Percentiles rank a stretch among this genome's conserved stretches.
phyloP scores from a whole-genome alignment of 108 stramenopile species.

The Skeletonema tropicum region DNA sequence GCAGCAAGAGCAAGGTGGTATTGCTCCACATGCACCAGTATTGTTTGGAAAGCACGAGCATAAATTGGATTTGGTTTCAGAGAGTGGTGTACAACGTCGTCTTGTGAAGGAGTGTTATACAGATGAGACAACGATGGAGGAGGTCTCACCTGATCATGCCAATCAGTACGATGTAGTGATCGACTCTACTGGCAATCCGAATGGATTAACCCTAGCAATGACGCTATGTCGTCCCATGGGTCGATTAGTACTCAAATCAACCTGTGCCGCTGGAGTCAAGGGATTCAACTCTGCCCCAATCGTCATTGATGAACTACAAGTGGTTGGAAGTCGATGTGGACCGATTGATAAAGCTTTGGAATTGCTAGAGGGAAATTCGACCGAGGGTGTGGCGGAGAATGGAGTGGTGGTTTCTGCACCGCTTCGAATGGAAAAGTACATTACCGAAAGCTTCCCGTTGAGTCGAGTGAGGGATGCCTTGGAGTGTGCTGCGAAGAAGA shows the following conservation, averaged over 20 bases:
- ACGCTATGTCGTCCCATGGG: constrained; percentile 77
- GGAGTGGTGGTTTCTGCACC: constrained; percentile 17
- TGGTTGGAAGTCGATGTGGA: constrained; percentile 74
- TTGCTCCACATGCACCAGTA: constrained; percentile 39
- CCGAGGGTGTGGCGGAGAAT: constrained; percentile 7
- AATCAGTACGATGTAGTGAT: constrained; percentile 73
- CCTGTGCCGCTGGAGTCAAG: constrained; percentile 65
- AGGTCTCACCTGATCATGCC: constrained; percentile 44
- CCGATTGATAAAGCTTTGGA: constrained; percentile 69
- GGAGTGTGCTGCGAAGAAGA: constrained; percentile 61
- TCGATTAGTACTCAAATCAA: constrained; percentile 70
- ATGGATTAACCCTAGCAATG: constrained; percentile 59
- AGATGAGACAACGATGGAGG: constrained; percentile 28
- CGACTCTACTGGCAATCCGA: constrained; percentile 76
- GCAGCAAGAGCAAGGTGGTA: background rate
- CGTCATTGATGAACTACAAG: constrained; percentile 78
- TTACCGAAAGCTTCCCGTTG: constrained; percentile 70
- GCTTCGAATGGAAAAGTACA: constrained; percentile 62
- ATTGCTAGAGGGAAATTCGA: constrained; percentile 38
- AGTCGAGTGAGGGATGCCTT: constrained; percentile 62
- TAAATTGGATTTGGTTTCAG: constrained; percentile 65
- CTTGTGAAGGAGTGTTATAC: constrained; percentile 54
- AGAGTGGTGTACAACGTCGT: constrained; percentile 48
- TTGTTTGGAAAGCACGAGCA: constrained; percentile 76
- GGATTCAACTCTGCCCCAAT: constrained; percentile 77